These are phyloP conservation scores for Skeletonema costatum DNA, from an alignment of 108 stramenopile genomes.

Conservation along the genomic window DNA sequence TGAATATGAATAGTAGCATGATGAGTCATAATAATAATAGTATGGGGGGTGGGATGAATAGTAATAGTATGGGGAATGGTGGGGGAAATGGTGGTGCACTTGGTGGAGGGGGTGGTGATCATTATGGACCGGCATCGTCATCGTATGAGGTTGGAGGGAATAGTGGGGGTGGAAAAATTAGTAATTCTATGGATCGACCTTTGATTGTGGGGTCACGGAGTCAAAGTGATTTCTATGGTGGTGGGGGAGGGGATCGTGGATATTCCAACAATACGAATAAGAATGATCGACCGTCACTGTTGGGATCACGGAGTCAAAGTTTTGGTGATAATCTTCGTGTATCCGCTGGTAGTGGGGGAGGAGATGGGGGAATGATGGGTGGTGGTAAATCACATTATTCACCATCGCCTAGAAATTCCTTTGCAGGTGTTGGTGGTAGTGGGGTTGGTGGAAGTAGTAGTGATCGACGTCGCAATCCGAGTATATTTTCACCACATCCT, in stretches of 20 bases:
- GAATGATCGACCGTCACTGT: neutral
- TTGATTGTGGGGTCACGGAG: slow-evolving; percentile 8
- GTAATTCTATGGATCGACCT: neutral
- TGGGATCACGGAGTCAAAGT: slow-evolving; percentile 16
- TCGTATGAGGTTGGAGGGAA: neutral
- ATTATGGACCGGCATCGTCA: neutral
- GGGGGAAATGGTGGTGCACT: neutral
- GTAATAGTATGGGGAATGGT: neutral
- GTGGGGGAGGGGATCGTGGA: slow-evolving; percentile 3
- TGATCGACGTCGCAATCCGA: neutral
- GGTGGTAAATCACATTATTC: slow-evolving; percentile 1
- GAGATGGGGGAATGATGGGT: neutral
- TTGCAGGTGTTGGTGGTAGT: neutral
- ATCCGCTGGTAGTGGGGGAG: neutral
- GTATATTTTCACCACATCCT: neutral
- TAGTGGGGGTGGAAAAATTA: neutral
- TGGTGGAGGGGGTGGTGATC: neutral
- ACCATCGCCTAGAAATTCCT: neutral
- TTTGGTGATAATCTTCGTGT: slow-evolving; percentile 15
- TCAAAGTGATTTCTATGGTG: slow-evolving; percentile 7
- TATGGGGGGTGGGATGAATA: neutral
- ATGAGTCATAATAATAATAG: neutral
- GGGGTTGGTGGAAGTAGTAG: neutral
- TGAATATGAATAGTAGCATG: neutral
- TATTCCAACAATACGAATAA: neutral